Evolutionary conservation across 1,139 yeast species (phyloP).

Genomic region (Meyerozyma sp.): DNA sequence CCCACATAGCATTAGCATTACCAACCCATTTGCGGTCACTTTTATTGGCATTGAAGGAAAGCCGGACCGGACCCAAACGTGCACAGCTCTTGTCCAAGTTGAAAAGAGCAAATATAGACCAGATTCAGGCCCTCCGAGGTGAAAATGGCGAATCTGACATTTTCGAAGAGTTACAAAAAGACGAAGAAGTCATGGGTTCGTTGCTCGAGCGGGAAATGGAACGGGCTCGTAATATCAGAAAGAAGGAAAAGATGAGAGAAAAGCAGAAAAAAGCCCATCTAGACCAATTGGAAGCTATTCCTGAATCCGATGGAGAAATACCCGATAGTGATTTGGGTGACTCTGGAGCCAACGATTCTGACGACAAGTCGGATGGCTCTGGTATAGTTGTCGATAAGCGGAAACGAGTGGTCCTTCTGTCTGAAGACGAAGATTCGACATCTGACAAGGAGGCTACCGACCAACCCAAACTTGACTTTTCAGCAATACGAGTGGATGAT

Average conservation of each 20-base stretch:
- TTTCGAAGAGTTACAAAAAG: constrained; percentile 33
- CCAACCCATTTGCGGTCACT: constrained; percentile 9
- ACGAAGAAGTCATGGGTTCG: constrained; percentile 39
- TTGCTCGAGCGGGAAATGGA: constrained; percentile 61
- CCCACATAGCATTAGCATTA: constrained; percentile 5
- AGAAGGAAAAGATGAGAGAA: constrained; percentile 42
- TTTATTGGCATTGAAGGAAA: constrained; percentile 3
- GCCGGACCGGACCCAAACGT: constrained; percentile 3
- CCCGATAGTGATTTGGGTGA: constrained; percentile 20
- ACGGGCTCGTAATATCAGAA: constrained; percentile 46
- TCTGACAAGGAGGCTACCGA: constrained; percentile 7
- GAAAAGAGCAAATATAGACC: constrained; percentile 31
- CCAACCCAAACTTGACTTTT: constrained; percentile 6
- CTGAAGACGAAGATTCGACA: constrained; percentile 12
- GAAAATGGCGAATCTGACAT: constrained; percentile 27
- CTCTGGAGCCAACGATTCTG: constrained; percentile 17
- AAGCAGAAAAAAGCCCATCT: constrained; percentile 21
- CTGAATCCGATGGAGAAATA: constrained; percentile 14
- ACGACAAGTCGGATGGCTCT: constrained; percentile 13
- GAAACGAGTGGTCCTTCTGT: constrained; percentile 6
- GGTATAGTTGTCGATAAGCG: constrained; percentile 15
- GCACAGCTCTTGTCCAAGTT: constrained; percentile 20
- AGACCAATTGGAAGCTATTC: constrained; percentile 13
- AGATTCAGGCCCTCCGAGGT: constrained; percentile 21
- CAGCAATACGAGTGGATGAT: constrained; percentile 20